These are phyloP conservation scores for Salix udensis DNA, from an alignment of 345 rosid genomes.

Conservation along the genomic window DNA sequence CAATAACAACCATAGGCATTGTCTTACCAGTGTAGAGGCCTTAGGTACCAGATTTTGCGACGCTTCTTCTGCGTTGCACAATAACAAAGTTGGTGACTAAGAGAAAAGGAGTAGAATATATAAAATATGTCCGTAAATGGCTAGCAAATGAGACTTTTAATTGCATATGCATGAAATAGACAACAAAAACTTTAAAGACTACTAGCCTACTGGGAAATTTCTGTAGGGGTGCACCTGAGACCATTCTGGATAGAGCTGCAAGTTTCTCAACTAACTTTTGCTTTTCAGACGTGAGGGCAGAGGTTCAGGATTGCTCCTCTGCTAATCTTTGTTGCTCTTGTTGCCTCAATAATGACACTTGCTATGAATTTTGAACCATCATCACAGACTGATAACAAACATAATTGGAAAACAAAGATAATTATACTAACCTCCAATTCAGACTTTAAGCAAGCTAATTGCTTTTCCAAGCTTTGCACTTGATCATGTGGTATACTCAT, in stretches of 20 bases:
- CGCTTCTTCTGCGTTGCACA: constrained; percentile 42
- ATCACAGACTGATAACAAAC: constrained; percentile 23
- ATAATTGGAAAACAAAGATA: constrained; percentile 5
- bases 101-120: neutral
- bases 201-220: neutral
- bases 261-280: constrained; percentile 68
- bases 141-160: neutral
- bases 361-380: constrained; percentile 42
- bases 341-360: constrained; percentile 57
- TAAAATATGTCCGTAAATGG: neutral
- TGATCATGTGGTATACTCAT: constrained; percentile 52
- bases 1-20: neutral
- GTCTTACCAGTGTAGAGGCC: constrained; percentile 61
- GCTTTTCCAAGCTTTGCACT: constrained; percentile 61
- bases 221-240: constrained; percentile 42
- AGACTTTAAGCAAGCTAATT: constrained; percentile 57
- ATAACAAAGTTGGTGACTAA: neutral
- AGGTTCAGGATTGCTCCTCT: constrained; percentile 62
- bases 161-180: neutral
- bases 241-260: constrained; percentile 37
- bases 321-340: constrained; percentile 50
- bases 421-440: constrained; percentile 57
- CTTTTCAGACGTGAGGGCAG: constrained; percentile 65
- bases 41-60: constrained; percentile 37
- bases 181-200: neutral